Percentiles rank a stretch among this genome's conserved stretches.
These are phyloP conservation scores for Nakazawaea laoshanensis DNA, from an alignment of 805 yeast species.

Conservation along the genomic window DNA sequence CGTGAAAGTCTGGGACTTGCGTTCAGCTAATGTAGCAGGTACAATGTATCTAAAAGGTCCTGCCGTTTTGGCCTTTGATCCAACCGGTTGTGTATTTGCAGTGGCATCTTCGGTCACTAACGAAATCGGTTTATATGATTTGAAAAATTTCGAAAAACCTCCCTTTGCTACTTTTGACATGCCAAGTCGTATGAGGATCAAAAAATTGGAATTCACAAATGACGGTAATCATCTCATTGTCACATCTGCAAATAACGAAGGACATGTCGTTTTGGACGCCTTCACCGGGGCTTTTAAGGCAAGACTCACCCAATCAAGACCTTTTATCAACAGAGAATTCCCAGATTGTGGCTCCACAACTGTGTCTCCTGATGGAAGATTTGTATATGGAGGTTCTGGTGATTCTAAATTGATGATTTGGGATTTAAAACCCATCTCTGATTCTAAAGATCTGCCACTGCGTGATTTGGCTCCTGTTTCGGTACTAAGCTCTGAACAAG, in stretches of 20 bases:
- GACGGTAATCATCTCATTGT: conserved; percentile 60
- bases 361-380: conserved; percentile 61
- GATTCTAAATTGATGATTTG: conserved; percentile 45
- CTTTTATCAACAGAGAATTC: conserved; percentile 29
- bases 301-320: conserved; percentile 37
- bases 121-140: conserved; percentile 52
- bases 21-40: conserved; percentile 61
- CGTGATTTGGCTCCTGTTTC: conserved; percentile 15
- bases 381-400: conserved; percentile 51
- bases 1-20: conserved; percentile 80
- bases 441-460: neutral
- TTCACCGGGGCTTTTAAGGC: conserved; percentile 48
- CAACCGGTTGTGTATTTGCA: conserved; percentile 77
- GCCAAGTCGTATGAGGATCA: conserved; percentile 28
- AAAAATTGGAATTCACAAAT: conserved; percentile 71
- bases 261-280: conserved; percentile 62
- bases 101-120: conserved; percentile 39
- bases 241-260: conserved; percentile 41
- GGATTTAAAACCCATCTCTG: conserved; percentile 24
- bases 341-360: conserved; percentile 50
- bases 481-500: conserved; percentile 14
- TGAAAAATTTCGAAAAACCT: conserved; percentile 45
- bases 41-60: conserved; percentile 46
- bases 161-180: conserved; percentile 43
- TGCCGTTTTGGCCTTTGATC: conserved; percentile 63